Evolutionary conservation across 345 rosid genomes (phyloP), one percentile per base, ranked within the genome.

Genomic region (Schrenkiella parvula): DNA sequence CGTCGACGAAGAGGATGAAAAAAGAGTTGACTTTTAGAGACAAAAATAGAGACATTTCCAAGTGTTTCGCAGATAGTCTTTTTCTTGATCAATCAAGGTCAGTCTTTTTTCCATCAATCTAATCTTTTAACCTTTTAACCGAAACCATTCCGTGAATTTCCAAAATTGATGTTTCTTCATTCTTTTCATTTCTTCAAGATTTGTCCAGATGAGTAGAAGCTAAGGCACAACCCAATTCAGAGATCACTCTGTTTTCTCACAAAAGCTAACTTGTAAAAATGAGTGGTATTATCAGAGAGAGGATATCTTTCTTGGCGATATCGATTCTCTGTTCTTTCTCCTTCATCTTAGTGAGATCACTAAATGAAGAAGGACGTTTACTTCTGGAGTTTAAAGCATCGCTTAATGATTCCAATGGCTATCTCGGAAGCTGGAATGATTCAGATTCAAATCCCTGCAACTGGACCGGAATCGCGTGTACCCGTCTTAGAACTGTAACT

Each of bases 401-500:
- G 2, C 82, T 91, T 10, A 71, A 54, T 39, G 95, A 91, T 70
- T 71, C 83, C 52, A 60, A 43, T 52, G 72, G 82, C 70, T 77
- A 69, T 67, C 88, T 89, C 52, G 53, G 8, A 41, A 85, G 75
- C 81, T 91, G 93, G 97, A 84, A 82, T 48, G 58, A 70, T 39
- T 71, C 80, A 15, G 91, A 84, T 64, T 73, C 76, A 52, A 78
- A 80, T 61, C 95, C 92, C 11, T 88, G 95, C 68, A 79, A 76
- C 65, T 91, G 95, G 97, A 66, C 70, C 5, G 97, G 92, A 46
- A 79, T 89, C 26, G 35, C 42, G 22, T 91, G 97, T 82, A 77
- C 59, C 41, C 77, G 63, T 67, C 72, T 78, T 67, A 64, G 31
- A 74, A 66, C 74, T 77, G 91, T 91, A 75, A 59, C 59, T 41